A percentile compares a stretch with the other conserved stretches of the same genome.
Conservation (phyloP, 768 basidiomycete genomes). For the Leccinum fibrillosum region DNA sequence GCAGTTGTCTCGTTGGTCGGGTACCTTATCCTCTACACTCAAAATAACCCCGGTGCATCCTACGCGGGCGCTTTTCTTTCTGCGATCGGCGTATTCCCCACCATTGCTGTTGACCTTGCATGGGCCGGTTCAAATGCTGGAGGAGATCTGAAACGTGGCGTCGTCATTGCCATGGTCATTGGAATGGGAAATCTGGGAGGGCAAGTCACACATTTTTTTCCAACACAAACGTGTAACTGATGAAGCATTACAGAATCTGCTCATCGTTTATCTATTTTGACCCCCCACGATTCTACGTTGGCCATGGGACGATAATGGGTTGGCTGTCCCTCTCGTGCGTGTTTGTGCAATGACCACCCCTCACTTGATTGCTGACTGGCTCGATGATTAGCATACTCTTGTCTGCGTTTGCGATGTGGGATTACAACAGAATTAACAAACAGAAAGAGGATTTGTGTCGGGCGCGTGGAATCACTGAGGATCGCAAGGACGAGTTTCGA, state of each 20-base stretch:
- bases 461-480: conserved; percentile 41
- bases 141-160: conserved; percentile 51
- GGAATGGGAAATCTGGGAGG: conserved; percentile 57
- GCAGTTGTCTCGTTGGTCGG: conserved; percentile 46
- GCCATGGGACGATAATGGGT: conserved; percentile 37
- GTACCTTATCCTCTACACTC: conserved; percentile 46
- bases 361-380: conserved; percentile 26
- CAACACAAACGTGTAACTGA: conserved; percentile 3
- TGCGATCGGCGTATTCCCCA: conserved; percentile 51
- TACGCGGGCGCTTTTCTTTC: conserved; percentile 51
- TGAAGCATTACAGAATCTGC: conserved; percentile 29
- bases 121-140: conserved; percentile 58
- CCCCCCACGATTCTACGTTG: conserved; percentile 36
- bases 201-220: conserved; percentile 25
- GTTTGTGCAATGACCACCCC: conserved; percentile 10
- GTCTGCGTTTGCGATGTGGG: conserved; percentile 44
- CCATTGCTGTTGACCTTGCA: conserved; percentile 45
- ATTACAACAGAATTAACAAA: conserved; percentile 48
- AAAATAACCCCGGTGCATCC: conserved; percentile 18
- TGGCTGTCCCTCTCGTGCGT: conserved; percentile 31
- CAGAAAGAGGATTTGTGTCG: conserved; percentile 44
- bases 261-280: conserved; percentile 42
- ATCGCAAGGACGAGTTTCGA: conserved; percentile 38
- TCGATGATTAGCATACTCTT: conserved; percentile 36
- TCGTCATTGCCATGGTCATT: conserved; percentile 51